These are phyloP conservation scores for Colletotrichum nymphaeae DNA, from an alignment of 2,329 filamentous ascomycete genomes.

Conservation along the genomic window DNA sequence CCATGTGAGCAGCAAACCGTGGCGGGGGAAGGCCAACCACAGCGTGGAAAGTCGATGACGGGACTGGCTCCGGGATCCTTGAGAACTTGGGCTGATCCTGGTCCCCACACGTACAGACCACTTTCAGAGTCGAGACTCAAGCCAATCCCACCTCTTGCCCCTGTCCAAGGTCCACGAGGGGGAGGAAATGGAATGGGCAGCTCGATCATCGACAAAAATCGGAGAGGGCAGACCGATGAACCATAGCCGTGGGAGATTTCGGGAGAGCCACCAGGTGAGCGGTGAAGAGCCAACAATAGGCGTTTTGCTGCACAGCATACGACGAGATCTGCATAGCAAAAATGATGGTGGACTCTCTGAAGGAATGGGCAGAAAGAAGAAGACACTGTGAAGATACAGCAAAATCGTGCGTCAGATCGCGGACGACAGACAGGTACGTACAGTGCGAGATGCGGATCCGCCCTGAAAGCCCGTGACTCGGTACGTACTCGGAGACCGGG, in stretches of 20 bases:
- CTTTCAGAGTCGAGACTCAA: background rate
- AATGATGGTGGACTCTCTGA: background rate
- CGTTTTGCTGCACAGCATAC: background rate
- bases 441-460: background rate
- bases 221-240: constrained; percentile 9
- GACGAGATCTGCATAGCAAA: background rate
- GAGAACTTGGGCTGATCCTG: background rate
- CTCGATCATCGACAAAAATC: constrained; percentile 17
- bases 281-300: background rate
- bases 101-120: background rate
- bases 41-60: constrained; percentile 9
- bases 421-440: background rate
- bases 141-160: background rate
- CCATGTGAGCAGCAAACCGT: background rate
- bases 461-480: background rate
- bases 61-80: constrained; percentile 28
- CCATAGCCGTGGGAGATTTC: background rate
- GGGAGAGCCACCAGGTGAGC: background rate
- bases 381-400: background rate
- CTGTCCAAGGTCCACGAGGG: background rate
- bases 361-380: background rate
- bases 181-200: background rate
- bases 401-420: background rate
- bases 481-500: background rate
- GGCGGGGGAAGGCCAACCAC: constrained; percentile 11